Conservation (phyloP, 2,329 filamentous ascomycete genomes). For the Penicillium sclerotiorum region DNA sequence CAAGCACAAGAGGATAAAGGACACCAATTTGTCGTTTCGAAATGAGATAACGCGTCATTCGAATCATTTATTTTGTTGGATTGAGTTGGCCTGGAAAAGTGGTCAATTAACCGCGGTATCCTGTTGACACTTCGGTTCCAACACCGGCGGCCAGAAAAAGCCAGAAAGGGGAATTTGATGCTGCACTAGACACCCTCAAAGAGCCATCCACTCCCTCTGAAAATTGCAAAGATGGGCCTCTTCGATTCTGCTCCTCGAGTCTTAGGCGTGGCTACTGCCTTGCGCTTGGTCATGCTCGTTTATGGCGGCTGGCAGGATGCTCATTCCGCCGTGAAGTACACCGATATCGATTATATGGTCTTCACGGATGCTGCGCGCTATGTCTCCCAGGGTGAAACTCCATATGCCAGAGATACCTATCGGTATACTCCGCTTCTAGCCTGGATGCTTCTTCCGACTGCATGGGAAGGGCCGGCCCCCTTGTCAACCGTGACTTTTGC, state of each 20-base stretch:
- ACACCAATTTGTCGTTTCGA: neutral
- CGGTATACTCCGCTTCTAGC: slow-evolving; percentile 93
- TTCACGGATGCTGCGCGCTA: slow-evolving; percentile 94
- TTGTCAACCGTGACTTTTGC: slow-evolving; percentile 55
- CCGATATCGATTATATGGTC: slow-evolving; percentile 97
- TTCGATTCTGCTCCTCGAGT: slow-evolving; percentile 38
- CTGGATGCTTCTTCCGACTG: slow-evolving; percentile 85
- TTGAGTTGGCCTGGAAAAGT: too few relatives aligned
- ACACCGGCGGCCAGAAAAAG: too few relatives aligned
- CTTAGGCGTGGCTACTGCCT: slow-evolving; percentile 50
- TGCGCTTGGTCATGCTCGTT: slow-evolving; percentile 74
- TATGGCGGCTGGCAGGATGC: slow-evolving; percentile 94
- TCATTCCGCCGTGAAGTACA: slow-evolving; percentile 91
- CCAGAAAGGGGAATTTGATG: neutral
- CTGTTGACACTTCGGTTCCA: neutral
- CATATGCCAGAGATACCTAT: slow-evolving; percentile 91
- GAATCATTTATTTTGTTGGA: too few relatives aligned
- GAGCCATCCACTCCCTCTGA: neutral
- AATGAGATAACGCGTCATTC: too few relatives aligned
- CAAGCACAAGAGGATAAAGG: too few relatives aligned
- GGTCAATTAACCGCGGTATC: too few relatives aligned
- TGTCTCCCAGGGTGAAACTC: slow-evolving; percentile 66
- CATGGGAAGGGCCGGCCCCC: slow-evolving; percentile 47
- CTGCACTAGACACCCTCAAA: neutral
- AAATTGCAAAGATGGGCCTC: slow-evolving; percentile 20